phyloP scores from a whole-genome alignment of 73 alveolate species.

The Tetrahymena elliotti region DNA sequence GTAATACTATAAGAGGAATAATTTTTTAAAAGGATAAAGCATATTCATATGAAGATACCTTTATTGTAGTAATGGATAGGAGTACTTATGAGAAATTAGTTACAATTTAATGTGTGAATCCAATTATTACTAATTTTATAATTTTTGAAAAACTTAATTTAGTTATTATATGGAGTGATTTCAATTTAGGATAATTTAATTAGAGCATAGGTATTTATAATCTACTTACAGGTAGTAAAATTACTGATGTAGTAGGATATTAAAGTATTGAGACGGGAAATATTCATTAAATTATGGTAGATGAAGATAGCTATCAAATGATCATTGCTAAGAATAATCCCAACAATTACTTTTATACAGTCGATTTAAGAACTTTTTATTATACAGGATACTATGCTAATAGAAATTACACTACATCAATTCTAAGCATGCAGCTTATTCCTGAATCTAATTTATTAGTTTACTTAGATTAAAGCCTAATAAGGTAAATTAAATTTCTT shows the following conservation, averaged over 20 bases:
- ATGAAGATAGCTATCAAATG: not conserved
- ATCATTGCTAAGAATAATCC: not conserved
- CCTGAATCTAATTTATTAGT: not conserved
- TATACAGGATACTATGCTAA: not conserved
- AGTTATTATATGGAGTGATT: not conserved
- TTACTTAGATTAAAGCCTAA: not conserved
- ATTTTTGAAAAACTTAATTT: not conserved
- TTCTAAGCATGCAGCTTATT: not conserved
- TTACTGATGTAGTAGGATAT: not conserved
- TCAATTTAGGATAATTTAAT: not conserved
- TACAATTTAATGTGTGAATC: not conserved
- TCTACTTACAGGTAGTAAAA: not conserved
- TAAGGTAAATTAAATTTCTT: not conserved
- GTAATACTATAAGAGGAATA: not conserved
- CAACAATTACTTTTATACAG: not conserved
- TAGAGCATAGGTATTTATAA: not conserved
- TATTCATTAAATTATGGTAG: not conserved
- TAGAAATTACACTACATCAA: not conserved
- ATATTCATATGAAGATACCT: not conserved
- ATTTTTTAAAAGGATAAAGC: not conserved
- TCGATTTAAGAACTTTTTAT: not conserved
- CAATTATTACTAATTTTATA: not conserved
- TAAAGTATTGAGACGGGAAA: not conserved
- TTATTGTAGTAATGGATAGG: not conserved
- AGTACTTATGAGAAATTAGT: not conserved